Evolutionary conservation across 768 basidiomycete genomes (phyloP), one percentile per base, ranked within the genome.

Genomic region (Lentinula sp.): DNA sequence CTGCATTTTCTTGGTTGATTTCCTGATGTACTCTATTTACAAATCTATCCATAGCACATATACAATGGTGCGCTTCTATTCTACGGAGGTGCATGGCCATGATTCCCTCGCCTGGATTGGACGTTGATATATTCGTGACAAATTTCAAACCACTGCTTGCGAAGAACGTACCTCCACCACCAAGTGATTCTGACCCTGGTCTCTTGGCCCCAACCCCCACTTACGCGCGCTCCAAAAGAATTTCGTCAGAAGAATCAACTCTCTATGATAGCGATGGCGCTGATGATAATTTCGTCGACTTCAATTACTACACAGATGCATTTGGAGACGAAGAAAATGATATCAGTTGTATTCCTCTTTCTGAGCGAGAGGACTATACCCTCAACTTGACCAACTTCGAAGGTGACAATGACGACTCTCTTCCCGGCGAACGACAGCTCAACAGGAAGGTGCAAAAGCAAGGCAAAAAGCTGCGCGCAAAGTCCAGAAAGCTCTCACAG

Each of bases 341-440:
- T 10, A 43, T 59, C 10, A 65, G 70, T 16, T 72, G 72, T 9
- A 70, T 79, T 32, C 68, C 69, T 50, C 66, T 73, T 2, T 72
- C 75, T 6, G 60, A 61, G 3, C 78, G 79, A 59, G 79, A 81
- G 61, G 76, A 77, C 45, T 79, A 84, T 57, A 77, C 82, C 1
- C 72, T 88, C 4, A 88, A 91, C 64, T 72, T 88, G 61, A 89
- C 89, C 4, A 87, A 90, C 66, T 93, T 90, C 67, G 88, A 91
- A 62, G 90, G 89, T 28, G 90, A 93, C 63, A 76, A 86, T 46
- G 84, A 88, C 62, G 73, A 80, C 13, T 72, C 76, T 15, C 70
- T 83, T 18, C 84, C 83, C 1, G 86, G 81, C 7, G 89, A 91
- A 65, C 74, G 68, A 8, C 70, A 73, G 62, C 73, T 92, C 28